Base-by-base conservation (phyloP, 257 asterid genomes). In the Rehmannia glutinosa region DNA sequence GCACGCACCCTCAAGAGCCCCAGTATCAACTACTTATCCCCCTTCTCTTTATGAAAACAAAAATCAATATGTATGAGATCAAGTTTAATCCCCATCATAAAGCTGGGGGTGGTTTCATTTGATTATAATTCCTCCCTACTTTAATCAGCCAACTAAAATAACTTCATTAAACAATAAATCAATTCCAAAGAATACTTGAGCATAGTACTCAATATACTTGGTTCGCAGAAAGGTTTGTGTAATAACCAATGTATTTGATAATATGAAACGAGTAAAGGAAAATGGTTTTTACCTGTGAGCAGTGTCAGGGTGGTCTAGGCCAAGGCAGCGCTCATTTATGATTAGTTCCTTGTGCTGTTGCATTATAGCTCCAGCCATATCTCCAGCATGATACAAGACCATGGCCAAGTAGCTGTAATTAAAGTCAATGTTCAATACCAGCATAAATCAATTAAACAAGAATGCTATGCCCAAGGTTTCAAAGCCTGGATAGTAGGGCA, bases 351-450 rank as follows among this genome's bases (percentile, higher is more conserved):
- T 91, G 82, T 94, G 99, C 61, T 91, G 99, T 79, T 94, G 98
- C 86, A 84, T 83, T 72, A 94, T 91, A 50, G 97, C 99, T 66
- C 91, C 96, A 77, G 89, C 91, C 95, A 88, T 91, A 82, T 94
- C 99, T 71, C 99, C 99, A 36, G 97, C 99, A 75, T 94, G 97
- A 80, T 94, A 91, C 77, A 94, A 75, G 69, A 94, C 97, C 97
- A 91, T 91, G 36, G 99, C 99, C 73, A 94, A 86, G 82, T 91
- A 94, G 64, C 99, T 94, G 81, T 28, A 69, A 62, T 50, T 9
- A 47, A 21, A 57, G 24, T 21, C 67, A 23, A 47, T 15, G 20
- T 28, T 57, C 38, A 65, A 52, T 61, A 66, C 13, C n/a, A 25
- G 27, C 27, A 25, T 25, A 66, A 43, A 68, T 38, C 16, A 53